Evolutionary conservation across 1,139 yeast genomes (phyloP), one percentile per base, ranked within the genome.

Genomic region (Magnusiomyces sp.): DNA sequence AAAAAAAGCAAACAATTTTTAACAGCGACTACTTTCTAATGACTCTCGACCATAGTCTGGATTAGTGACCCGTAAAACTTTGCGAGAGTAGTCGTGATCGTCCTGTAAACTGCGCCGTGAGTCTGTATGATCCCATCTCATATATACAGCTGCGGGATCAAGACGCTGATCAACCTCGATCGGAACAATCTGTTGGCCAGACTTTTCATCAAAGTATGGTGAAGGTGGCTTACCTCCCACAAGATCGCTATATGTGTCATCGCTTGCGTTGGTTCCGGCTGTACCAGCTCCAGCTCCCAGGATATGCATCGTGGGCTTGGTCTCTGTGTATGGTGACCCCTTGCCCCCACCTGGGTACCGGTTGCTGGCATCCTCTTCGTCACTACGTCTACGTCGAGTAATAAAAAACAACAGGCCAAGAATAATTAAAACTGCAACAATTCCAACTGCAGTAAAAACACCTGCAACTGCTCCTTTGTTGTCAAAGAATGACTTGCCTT

Each of bases 381-480:
- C 51, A n/a, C 53, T 46, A 31, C 58, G 48, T 16, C 53, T 57
- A 44, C 61, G 54, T 2, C 48, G 45, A 44, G 62, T 53, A 43
- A 57, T 57, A 41, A 63, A 54, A 33, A 67, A 55, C 49, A 61
- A 57, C 9, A 62, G 49, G 14, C 57, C 59, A 1, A 54, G 63
- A 1, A 77, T 54, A 1, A 79, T 45, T 0, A 72, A 78, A 0
- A 73, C 59, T 0, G 66, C 76, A 2, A 77, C 78, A 2, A 81
- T 61, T 1, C 83, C 88, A 5, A 83, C 88, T 0, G 76, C 88
- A 0, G 83, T 75, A 64, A 83, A 83, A 0, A 82, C 80, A 11
- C 89, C 89, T 0, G 87, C 89, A 1, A 83, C 88, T 57, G 80
- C 80, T 1, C 85, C 87, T 50, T 71, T 75, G 47, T 75, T 66